Conservation (phyloP, 495 filamentous ascomycete genomes). For the Xylaria venustula region DNA sequence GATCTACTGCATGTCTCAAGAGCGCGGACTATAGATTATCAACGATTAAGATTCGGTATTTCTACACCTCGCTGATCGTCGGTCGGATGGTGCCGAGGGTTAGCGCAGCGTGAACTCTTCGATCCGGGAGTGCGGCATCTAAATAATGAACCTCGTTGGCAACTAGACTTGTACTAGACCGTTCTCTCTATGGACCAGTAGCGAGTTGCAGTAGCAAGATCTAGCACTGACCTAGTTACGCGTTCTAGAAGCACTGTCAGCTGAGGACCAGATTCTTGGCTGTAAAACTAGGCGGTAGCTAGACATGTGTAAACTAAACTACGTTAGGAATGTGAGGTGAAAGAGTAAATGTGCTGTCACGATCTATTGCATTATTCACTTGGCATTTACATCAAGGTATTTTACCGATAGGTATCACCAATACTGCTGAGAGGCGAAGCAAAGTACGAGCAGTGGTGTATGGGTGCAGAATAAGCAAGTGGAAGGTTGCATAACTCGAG, state of each 20-base stretch:
- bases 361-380: too few species aligned
- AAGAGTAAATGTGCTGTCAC: not conserved
- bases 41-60: not conserved
- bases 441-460: not conserved
- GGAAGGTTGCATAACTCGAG: not conserved
- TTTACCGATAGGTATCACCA: too few species aligned
- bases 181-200: too few species aligned
- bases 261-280: not conserved
- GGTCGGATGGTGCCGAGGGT: conserved; percentile 7
- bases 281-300: not conserved
- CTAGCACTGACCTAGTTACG: too few species aligned
- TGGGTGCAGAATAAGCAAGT: not conserved
- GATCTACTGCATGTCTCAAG: not conserved
- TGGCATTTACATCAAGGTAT: too few species aligned
- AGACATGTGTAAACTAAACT: not conserved
- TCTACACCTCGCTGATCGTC: not conserved
- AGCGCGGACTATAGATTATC: too few species aligned
- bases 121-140: not conserved
- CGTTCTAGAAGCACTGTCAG: not conserved
- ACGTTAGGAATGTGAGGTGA: conserved; percentile 3
- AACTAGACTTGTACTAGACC: not conserved
- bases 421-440: too few species aligned
- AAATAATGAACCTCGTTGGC: not conserved
- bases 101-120: not conserved
- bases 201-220: too few species aligned